Evolutionary conservation across 352 stramenopile species (phyloP).

Genomic region (Phytophthora melonis): DNA sequence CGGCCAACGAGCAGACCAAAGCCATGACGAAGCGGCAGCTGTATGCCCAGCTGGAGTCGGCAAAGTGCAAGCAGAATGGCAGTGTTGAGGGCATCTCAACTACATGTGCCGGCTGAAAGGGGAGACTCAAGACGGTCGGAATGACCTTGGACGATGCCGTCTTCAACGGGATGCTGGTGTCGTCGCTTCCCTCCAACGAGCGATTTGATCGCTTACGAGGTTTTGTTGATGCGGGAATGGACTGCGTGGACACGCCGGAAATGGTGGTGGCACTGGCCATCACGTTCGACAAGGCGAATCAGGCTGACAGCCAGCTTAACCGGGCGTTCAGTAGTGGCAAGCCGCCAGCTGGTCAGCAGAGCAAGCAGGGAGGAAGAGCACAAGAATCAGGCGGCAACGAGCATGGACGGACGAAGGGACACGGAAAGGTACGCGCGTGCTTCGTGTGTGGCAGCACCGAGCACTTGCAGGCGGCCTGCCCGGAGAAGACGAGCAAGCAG

Average conservation of each 20-base stretch:
- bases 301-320: background rate
- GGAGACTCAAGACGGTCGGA: slow-evolving; percentile 9
- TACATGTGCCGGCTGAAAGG: background rate
- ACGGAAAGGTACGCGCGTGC: too few relatives aligned
- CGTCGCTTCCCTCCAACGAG: slow-evolving; percentile 10
- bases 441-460: too few relatives aligned
- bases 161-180: slow-evolving; percentile 4
- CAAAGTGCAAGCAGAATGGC: slow-evolving; percentile 13
- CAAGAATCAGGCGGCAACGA: too few relatives aligned
- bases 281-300: slow-evolving; percentile 21
- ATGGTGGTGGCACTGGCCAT: slow-evolving; percentile 25
- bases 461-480: too few relatives aligned
- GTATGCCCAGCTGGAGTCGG: slow-evolving; percentile 12
- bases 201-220: slow-evolving; percentile 17
- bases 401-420: too few relatives aligned
- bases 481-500: too few relatives aligned
- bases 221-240: too few relatives aligned
- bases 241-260: slow-evolving; percentile 11
- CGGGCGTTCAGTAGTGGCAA: slow-evolving; percentile 6
- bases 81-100: slow-evolving; percentile 16
- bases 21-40: slow-evolving; percentile 16
- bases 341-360: background rate
- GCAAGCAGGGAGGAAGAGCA: background rate
- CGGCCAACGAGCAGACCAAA: slow-evolving; percentile 5
- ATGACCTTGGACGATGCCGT: slow-evolving; percentile 16